Conservation (phyloP, 768 basidiomycete genomes). For the Mycena crocata region DNA sequence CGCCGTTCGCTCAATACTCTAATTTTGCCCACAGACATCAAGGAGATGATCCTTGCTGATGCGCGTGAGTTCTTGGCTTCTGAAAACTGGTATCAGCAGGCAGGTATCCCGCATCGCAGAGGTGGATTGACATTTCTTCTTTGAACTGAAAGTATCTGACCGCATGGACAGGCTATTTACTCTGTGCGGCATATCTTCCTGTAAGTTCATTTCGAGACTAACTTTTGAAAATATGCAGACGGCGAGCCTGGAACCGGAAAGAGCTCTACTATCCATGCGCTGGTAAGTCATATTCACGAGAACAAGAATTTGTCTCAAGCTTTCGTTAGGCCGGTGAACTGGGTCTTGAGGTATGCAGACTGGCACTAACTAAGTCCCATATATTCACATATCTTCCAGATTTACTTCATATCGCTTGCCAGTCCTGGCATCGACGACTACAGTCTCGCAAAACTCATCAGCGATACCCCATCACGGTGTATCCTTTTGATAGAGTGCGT, state of each 20-base stretch:
- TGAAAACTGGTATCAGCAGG: constrained; percentile 21
- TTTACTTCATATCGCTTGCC: constrained; percentile 25
- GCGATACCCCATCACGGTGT: constrained; percentile 29
- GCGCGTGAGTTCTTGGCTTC: constrained; percentile 19
- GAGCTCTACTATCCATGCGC: constrained; percentile 25
- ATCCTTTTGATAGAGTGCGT: constrained; percentile 28
- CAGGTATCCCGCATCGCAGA: constrained; percentile 32
- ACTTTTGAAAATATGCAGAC: too few relatives aligned
- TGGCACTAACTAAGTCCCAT: background rate
- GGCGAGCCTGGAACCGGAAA: constrained; percentile 33
- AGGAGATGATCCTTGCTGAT: constrained; percentile 22
- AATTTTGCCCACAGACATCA: constrained; percentile 12
- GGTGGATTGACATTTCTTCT: background rate
- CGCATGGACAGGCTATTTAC: constrained; percentile 10
- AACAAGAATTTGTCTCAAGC: background rate
- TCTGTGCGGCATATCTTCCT: constrained; percentile 1
- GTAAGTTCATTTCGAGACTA: background rate
- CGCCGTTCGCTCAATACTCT: constrained; percentile 18
- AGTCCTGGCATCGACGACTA: constrained; percentile 27
- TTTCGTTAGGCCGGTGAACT: constrained; percentile 25
- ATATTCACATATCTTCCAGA: background rate
- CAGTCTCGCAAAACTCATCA: constrained; percentile 23
- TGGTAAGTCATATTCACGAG: background rate
- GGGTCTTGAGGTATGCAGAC: constrained; percentile 19
- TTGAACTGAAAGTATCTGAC: background rate